Percentiles rank a stretch among this genome's conserved stretches.
These are phyloP conservation scores for Cenchrus americanus DNA, from an alignment of 176 grass and related monocot species.

Conservation along the genomic window DNA sequence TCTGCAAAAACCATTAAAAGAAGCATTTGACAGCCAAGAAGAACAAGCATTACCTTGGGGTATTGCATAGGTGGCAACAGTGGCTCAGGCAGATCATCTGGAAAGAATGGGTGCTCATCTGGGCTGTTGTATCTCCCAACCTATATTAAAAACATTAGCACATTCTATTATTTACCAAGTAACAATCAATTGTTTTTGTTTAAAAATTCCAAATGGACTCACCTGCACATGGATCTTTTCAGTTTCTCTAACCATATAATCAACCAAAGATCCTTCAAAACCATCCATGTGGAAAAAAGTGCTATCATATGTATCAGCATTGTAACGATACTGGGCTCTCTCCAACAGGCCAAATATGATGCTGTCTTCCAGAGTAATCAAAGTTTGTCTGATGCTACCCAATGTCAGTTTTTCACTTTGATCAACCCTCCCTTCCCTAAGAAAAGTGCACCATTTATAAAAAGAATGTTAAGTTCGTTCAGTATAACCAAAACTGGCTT, in stretches of 20 bases:
- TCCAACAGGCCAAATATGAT: slow-evolving; percentile 94
- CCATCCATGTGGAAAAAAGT: slow-evolving; percentile 70
- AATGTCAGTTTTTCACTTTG: slow-evolving; percentile 80
- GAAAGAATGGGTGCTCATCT: slow-evolving; percentile 97
- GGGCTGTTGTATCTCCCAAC: slow-evolving; percentile 97
- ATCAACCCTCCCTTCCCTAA: slow-evolving; percentile 75
- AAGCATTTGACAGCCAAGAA: slow-evolving; percentile 24
- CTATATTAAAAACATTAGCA: slow-evolving; percentile 52
- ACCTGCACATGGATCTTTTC: slow-evolving; percentile 91
- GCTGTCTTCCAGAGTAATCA: slow-evolving; percentile 95
- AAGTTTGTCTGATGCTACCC: slow-evolving; percentile 69
- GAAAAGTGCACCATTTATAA: slow-evolving; percentile 30
- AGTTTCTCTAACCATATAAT: slow-evolving; percentile 86
- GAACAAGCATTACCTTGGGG: slow-evolving; percentile 54
- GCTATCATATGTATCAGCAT: slow-evolving; percentile 75
- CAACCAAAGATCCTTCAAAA: slow-evolving; percentile 75
- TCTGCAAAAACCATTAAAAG: background rate
- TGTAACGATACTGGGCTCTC: slow-evolving; percentile 86
- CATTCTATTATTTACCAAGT: slow-evolving; percentile 4
- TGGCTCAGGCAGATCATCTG: slow-evolving; percentile 72
- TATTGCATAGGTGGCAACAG: slow-evolving; percentile 83
- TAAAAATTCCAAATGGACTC: slow-evolving; percentile 1
- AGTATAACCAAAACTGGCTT: background rate
- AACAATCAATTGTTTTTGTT: background rate
- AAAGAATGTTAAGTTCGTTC: slow-evolving; percentile 7